Evolutionary conservation across 257 asterid species (phyloP).

Genomic region (Solanum etuberosum): DNA sequence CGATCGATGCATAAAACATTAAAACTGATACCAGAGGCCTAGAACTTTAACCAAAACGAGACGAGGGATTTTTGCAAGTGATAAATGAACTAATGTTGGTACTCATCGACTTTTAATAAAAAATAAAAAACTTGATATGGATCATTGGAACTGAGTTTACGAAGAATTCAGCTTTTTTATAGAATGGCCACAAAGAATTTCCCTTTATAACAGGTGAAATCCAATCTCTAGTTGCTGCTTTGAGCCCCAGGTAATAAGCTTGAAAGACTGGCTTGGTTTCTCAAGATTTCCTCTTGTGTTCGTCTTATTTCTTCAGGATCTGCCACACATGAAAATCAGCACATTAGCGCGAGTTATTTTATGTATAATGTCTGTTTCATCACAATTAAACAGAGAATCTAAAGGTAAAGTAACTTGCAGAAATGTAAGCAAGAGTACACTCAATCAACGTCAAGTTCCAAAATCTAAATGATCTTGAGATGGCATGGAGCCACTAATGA

Average conservation of each 20-base stretch:
- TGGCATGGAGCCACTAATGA: background rate
- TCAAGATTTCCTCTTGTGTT: conserved; percentile 90
- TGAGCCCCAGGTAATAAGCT: conserved; percentile 13
- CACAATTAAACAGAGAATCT: background rate
- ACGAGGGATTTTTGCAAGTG: background rate
- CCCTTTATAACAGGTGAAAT: background rate
- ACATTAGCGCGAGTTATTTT: background rate
- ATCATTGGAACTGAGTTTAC: background rate
- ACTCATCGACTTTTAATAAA: background rate
- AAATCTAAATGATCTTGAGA: background rate
- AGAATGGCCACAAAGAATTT: background rate
- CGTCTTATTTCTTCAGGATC: conserved; percentile 90
- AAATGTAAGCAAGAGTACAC: background rate
- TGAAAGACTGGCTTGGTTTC: conserved; percentile 67
- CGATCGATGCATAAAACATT: background rate
- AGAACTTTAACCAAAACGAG: background rate
- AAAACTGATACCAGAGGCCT: background rate
- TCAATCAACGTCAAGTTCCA: background rate
- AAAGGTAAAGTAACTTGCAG: background rate
- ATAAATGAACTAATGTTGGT: background rate
- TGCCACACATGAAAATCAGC: conserved; percentile 3
- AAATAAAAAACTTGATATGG: background rate
- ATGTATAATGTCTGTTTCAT: background rate
- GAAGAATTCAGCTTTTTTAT: background rate
- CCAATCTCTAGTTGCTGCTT: conserved; percentile 32